Evolutionary conservation across 2,329 filamentous ascomycete species (phyloP).

Genomic region (Neurospora crassa): DNA sequence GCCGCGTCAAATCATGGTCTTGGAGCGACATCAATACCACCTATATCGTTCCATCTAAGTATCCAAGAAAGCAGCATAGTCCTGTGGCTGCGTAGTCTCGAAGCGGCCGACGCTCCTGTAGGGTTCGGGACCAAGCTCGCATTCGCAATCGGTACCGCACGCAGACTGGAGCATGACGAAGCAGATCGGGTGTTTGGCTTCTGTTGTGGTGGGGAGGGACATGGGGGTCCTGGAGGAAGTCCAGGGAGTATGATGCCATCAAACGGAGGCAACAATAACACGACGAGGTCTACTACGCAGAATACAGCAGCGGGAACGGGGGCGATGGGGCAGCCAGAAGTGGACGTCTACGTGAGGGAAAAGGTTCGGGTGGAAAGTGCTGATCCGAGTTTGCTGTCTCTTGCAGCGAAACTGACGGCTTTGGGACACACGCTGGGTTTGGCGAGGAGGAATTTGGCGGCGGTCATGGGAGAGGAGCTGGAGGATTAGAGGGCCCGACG

Average conservation of each 20-base stretch:
- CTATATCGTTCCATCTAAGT: constrained; percentile 64
- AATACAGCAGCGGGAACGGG: background rate
- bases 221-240: constrained; percentile 1
- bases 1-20: constrained; percentile 18
- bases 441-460: constrained; percentile 60
- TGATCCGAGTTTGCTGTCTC: constrained; percentile 75
- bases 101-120: constrained; percentile 53
- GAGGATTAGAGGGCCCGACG: constrained; percentile 22
- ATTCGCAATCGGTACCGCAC: constrained; percentile 55
- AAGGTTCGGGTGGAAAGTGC: constrained; percentile 84
- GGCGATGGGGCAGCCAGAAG: constrained; percentile 20
- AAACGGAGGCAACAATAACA: background rate
- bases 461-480: constrained; percentile 60
- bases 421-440: constrained; percentile 63
- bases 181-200: constrained; percentile 67
- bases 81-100: constrained; percentile 59
- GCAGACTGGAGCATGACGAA: constrained; percentile 67
- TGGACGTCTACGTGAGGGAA: constrained; percentile 76
- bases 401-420: constrained; percentile 74
- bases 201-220: constrained; percentile 21
- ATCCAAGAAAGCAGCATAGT: constrained; percentile 63
- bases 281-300: background rate
- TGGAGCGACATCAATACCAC: constrained; percentile 45
- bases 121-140: constrained; percentile 58
- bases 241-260: constrained; percentile 4